A percentile compares a stretch with the other conserved stretches of the same genome.
Evolutionary conservation across 1,284 basidiomycete genomes (phyloP).

Genomic region (Trametes sp.): DNA sequence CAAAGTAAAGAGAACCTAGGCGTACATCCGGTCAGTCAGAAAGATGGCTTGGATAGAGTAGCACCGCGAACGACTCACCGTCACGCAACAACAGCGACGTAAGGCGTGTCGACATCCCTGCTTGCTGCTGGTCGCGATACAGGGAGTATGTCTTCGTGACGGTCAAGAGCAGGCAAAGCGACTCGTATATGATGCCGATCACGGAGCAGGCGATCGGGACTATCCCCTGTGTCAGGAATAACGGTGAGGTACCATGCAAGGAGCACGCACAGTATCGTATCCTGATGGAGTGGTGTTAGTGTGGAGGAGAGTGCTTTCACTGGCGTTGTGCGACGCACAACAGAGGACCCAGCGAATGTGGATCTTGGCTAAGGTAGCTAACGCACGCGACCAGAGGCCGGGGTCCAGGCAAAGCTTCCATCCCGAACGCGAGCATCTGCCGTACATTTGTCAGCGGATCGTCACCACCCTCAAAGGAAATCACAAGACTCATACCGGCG

Average conservation of each 20-base stretch:
- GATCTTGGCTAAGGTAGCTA: not conserved
- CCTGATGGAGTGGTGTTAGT: not conserved
- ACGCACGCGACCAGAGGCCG: not conserved
- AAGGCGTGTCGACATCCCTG: not conserved
- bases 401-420: not conserved
- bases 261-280: not conserved
- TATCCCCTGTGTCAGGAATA: not conserved
- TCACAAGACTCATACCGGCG: not conserved
- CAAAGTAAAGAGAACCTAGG: slow-evolving; percentile 5
- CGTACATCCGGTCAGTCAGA: too few relatives aligned
- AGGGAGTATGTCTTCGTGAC: slow-evolving; percentile 1
- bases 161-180: not conserved
- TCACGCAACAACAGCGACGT: slow-evolving; percentile 5
- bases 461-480: too few relatives aligned
- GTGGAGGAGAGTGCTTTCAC: too few relatives aligned
- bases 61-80: too few relatives aligned
- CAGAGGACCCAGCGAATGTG: not conserved
- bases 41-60: too few relatives aligned
- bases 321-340: not conserved
- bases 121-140: not conserved
- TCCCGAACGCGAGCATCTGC: not conserved
- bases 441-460: too few relatives aligned
- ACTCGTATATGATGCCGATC: not conserved
- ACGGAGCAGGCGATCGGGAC: not conserved
- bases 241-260: too few relatives aligned